Percentiles rank a stretch among this genome's conserved stretches.
Evolutionary conservation across 768 basidiomycete genomes (phyloP).

Genomic region (Amanita muscaria): DNA sequence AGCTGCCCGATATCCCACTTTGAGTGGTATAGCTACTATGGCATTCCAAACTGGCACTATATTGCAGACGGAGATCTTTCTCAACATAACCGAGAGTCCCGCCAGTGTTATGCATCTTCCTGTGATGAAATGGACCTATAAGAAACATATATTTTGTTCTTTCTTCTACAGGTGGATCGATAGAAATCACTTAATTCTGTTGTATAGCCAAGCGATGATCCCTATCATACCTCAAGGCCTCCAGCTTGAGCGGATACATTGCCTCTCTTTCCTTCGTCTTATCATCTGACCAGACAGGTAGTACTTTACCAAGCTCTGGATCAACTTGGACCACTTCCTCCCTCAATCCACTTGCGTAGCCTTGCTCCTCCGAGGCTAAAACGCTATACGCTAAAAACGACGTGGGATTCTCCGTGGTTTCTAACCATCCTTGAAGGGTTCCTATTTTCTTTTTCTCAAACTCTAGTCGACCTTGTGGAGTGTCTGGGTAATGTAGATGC

Average conservation of each 20-base stretch:
- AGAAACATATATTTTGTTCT: no score
- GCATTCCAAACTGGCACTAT: no score
- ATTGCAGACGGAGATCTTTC: no score
- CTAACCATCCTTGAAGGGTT: conserved; percentile 17
- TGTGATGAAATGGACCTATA: no score
- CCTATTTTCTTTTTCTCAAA: conserved; percentile 7
- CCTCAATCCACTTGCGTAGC: conserved; percentile 26
- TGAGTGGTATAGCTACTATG: no score
- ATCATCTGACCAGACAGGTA: conserved; percentile 31
- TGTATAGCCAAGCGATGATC: no score
- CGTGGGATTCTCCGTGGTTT: conserved; percentile 18
- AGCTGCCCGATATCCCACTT: no score
- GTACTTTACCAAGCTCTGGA: conserved; percentile 20
- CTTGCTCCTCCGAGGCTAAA: conserved; percentile 25
- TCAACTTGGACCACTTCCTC: conserved; percentile 23
- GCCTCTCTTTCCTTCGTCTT: conserved; percentile 22
- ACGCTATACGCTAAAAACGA: conserved; percentile 30
- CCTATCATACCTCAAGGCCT: conserved; percentile 23
- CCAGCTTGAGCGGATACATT: conserved; percentile 28
- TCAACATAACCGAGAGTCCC: no score
- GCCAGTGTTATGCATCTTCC: no score
- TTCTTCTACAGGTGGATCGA: no score
- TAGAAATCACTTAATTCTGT: no score
- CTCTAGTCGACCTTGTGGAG: conserved; percentile 8
- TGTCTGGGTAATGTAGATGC: conserved; percentile 24